Evolutionary conservation across 352 stramenopile species (phyloP), one percentile per base, ranked within the genome.

Genomic region (Aphanomyces cochlioides): DNA sequence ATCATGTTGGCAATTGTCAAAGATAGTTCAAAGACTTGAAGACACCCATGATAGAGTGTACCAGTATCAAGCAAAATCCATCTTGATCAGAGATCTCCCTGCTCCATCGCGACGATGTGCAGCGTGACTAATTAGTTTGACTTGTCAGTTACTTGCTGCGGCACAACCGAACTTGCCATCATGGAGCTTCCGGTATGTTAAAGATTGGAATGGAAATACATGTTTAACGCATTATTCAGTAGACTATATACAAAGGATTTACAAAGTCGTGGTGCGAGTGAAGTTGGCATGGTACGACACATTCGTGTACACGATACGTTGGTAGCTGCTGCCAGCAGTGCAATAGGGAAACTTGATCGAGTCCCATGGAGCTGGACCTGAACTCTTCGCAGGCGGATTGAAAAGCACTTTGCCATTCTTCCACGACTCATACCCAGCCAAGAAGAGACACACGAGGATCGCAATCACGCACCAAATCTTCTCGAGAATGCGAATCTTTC

Each of bases 401-500:
- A 53, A 53, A 1, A 53, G n/a, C 13, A 19, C 13, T 53, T 53
- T 53, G 45, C 45, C 45, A 15, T 53, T 53, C n/a, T 53, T 15
- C 13, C n/a, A 53, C 45, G 45, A n/a, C n/a, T 53, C 45, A 19
- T 53, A 53, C 1, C 45, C 45, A 19, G 13, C 45, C 45, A 53
- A 53, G 45, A 53, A 53, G 13, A 53, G 45, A 15, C 13, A 2
- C 45, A 53, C n/a, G 45, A 19, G n/a, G 60, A 68, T 68, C 43
- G 60, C 38, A 68, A 68, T 1, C 6, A 68, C 43, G 15, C 39
- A 38, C 10, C 38, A 68, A 10, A 56, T 21, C 34, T 68, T 68
- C 21, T 68, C 60, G 12, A 36, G 47, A 21, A 41, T 1, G 4
- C 12, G 4, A 8, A 68, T 19, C 60, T 17, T 40, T 15, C 17